phyloP scores from a whole-genome alignment of 148 eudicot genomes.

The Cornus kousa region DNA sequence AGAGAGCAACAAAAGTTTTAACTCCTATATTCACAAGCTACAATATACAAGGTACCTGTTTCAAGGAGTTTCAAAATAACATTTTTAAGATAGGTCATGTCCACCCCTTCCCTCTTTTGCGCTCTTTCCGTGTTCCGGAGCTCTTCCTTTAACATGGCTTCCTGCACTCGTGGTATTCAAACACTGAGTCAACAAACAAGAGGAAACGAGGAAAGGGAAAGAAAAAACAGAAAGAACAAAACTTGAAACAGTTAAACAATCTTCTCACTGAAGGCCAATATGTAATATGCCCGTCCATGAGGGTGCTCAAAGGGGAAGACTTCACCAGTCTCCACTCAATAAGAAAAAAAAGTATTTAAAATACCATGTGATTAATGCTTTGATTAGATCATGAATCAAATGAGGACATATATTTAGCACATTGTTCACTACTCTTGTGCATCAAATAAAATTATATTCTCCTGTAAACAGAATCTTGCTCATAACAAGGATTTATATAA shows the following conservation, averaged over 20 bases:
- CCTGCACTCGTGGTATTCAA: slow-evolving; percentile 44
- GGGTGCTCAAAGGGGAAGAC: no score
- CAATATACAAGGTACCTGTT: slow-evolving; percentile 55
- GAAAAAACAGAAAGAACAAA: background rate
- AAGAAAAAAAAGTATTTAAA: background rate
- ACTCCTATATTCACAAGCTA: background rate
- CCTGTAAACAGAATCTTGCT: background rate
- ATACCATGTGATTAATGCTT: background rate
- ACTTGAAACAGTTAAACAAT: background rate
- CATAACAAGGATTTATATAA: background rate
- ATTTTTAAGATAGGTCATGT: slow-evolving; percentile 96
- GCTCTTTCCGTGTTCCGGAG: slow-evolving; percentile 87
- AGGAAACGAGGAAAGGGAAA: background rate
- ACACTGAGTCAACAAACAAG: background rate
- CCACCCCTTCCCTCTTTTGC: slow-evolving; percentile 93
- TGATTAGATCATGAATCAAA: background rate
- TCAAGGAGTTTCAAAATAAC: slow-evolving; percentile 94
- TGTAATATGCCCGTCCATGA: no score
- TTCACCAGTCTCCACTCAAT: background rate
- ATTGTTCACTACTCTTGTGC: no score
- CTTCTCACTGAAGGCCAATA: background rate
- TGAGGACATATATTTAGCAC: background rate
- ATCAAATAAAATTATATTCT: no score
- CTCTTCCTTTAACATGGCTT: slow-evolving; percentile 92
- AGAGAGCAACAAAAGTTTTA: background rate